Evolutionary conservation across 1,139 yeast genomes (phyloP), one percentile per base, ranked within the genome.

Genomic region (Magnusiomyces paraingens): DNA sequence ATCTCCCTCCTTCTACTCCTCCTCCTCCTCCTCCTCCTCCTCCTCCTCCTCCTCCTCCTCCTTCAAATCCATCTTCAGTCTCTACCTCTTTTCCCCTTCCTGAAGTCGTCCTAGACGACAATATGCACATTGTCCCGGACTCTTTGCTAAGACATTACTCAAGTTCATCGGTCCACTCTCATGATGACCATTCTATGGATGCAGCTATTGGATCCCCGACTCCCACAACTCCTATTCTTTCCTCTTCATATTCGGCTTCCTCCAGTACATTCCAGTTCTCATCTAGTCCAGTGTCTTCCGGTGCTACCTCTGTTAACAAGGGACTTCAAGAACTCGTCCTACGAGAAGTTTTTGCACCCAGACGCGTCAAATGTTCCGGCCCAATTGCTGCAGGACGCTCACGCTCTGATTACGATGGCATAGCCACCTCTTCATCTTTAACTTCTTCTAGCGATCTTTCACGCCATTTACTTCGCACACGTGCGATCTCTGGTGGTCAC

Each of bases 21-120:
- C n/a, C n/a, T n/a, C n/a, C n/a, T n/a, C n/a, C n/a, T n/a, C n/a
- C n/a, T 26, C 32, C 4, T 26, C 32, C 32, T 4, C 8, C 32
- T 8, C 32, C 4, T 26, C 32, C 32, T n/a, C 32, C 8, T 4
- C 32, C 32, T 26, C 32, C 32, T 26, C 32, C 32, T 26, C 4
- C 32, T 26, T 26, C 32, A 26, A 4, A 26, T 26, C 8, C 32
- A 26, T 26, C 32, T 26, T 26, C 8, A 8, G 32, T 26, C 8
- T 26, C 32, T 26, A 8, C 32, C 32, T 26, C 32, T 26, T 26
- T 26, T 26, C 8, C 32, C 32, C 77, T 81, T 20, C 91, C 93
- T 1, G 96, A 89, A 65, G 97, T 91, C 20, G 84, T 86, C 2
- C 74, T 91, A 46, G 90, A 88, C 66, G 97, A 90, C 65, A 90